Percentiles rank a stretch among this genome's conserved stretches.
Evolutionary conservation across 495 filamentous ascomycete genomes (phyloP).

Genomic region (Neurospora pannonica): DNA sequence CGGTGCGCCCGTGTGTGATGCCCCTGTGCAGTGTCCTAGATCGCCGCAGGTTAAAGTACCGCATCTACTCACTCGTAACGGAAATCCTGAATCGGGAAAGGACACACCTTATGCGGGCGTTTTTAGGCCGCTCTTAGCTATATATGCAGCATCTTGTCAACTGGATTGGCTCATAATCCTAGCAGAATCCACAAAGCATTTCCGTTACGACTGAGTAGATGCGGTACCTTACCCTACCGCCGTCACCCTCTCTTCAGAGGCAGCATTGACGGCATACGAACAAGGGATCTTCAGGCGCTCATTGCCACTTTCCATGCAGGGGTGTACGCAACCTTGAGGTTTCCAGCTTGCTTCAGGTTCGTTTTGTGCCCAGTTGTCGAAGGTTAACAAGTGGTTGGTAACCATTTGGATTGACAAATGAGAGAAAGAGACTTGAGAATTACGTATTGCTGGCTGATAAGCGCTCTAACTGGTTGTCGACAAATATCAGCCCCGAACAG

Average conservation of each 20-base stretch:
- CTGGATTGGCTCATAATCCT: no score
- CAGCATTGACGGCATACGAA: background rate
- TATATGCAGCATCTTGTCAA: no score
- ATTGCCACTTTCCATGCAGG: background rate
- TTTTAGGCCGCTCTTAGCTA: no score
- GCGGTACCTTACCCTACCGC: background rate
- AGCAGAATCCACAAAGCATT: no score
- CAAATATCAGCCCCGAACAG: background rate
- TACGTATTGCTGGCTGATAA: background rate
- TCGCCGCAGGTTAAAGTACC: background rate
- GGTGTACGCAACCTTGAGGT: background rate
- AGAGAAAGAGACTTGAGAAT: background rate
- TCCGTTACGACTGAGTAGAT: no score
- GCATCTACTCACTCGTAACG: no score
- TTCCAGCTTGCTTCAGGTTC: background rate
- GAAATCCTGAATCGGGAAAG: no score
- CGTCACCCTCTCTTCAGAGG: background rate
- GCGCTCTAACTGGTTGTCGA: background rate
- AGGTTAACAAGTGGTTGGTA: background rate
- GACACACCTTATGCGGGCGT: no score
- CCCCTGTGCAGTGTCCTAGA: background rate
- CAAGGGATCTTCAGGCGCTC: background rate
- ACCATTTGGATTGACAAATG: background rate
- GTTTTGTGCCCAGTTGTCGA: background rate
- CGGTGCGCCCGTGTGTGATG: background rate